Conservation (phyloP, 176 grass and related monocot genomes). For the Zizania latifolia region DNA sequence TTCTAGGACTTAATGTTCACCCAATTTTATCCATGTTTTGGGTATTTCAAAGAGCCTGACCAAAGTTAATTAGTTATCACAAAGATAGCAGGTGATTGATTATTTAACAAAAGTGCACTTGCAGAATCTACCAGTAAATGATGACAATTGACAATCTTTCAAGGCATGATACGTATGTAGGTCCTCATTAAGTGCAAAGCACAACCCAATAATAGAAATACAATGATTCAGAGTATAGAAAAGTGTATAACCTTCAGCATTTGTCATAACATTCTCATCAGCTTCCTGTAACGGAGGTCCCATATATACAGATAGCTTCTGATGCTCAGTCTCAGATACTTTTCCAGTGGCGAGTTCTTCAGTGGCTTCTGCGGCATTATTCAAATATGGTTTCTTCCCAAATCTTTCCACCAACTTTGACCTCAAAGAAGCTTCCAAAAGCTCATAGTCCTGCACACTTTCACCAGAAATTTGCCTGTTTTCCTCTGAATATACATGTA, state of each 20-base stretch:
- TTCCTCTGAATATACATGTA: conserved; percentile 28
- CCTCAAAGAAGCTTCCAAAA: conserved; percentile 90
- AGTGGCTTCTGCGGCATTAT: conserved; percentile 30
- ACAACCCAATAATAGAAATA: conserved; percentile 12
- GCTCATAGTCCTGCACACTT: conserved; percentile 59
- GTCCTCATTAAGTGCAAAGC: conserved; percentile 8
- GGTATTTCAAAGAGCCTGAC: background rate
- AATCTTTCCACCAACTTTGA: conserved; percentile 78
- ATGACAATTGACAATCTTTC: background rate
- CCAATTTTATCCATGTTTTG: background rate
- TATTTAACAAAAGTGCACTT: conserved; percentile 1
- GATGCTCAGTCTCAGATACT: conserved; percentile 21
- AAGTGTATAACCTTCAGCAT: conserved; percentile 41
- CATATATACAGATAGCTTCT: conserved; percentile 28
- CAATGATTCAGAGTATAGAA: conserved; percentile 7
- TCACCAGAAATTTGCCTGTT: conserved; percentile 44
- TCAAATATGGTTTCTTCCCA: conserved; percentile 46
- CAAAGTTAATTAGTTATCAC: background rate
- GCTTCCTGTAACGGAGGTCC: conserved; percentile 34
- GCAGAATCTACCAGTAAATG: conserved; percentile 2
- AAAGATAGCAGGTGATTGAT: conserved; percentile 6
- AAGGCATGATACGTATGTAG: background rate
- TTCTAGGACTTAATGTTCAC: background rate
- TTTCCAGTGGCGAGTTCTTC: conserved; percentile 40
- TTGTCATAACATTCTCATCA: conserved; percentile 25